These are phyloP conservation scores for Curvularia lunata DNA, from an alignment of 2,329 filamentous ascomycete genomes.

Conservation along the genomic window DNA sequence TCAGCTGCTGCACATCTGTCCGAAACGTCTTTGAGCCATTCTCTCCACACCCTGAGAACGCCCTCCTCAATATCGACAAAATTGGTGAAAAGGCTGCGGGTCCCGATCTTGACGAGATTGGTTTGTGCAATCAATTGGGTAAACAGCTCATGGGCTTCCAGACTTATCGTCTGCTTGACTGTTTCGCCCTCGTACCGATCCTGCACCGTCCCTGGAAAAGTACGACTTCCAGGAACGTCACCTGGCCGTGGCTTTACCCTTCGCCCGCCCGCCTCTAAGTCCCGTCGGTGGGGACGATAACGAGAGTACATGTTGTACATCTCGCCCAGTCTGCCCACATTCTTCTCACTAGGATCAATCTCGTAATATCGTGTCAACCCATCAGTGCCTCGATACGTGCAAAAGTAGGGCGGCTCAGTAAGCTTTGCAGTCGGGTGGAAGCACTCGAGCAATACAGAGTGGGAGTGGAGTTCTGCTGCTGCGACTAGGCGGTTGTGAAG, in stretches of 20 bases:
- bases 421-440: constrained; percentile 75
- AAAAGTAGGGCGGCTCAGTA: constrained; percentile 72
- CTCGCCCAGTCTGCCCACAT: constrained; percentile 51
- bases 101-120: constrained; percentile 71
- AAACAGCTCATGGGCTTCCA: constrained; percentile 75
- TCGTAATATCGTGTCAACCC: constrained; percentile 58
- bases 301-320: constrained; percentile 70
- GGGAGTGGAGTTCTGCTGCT: constrained; percentile 63
- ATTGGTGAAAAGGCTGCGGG: constrained; percentile 65
- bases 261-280: constrained; percentile 53
- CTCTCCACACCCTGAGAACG: constrained; percentile 72
- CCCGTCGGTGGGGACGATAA: constrained; percentile 69
- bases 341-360: constrained; percentile 36
- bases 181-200: constrained; percentile 49
- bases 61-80: constrained; percentile 71
- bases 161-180: constrained; percentile 65
- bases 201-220: constrained; percentile 38
- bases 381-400: constrained; percentile 70
- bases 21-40: constrained; percentile 67
- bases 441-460: constrained; percentile 77
- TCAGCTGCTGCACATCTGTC: constrained; percentile 25
- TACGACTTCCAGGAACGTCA: constrained; percentile 56
- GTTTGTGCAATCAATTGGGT: constrained; percentile 73
- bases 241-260: constrained; percentile 53
- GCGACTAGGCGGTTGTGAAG: constrained; percentile 68